phyloP scores from a whole-genome alignment of 2,329 filamentous ascomycete genomes.

The Monosporascus sp. region DNA sequence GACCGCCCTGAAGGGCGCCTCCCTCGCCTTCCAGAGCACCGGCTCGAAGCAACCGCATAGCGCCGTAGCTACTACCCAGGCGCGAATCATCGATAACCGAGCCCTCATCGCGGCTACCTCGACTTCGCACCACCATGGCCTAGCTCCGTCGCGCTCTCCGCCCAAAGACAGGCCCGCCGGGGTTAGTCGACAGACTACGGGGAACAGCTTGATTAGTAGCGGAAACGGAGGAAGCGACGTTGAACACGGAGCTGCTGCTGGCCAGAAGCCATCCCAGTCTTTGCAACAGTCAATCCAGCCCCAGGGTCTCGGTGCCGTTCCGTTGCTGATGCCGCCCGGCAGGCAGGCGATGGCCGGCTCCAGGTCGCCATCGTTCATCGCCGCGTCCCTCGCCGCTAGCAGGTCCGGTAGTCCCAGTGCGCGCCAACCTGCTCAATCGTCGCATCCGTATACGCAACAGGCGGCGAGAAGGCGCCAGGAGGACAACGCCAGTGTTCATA shows the following conservation, averaged over 20 bases:
- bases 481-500: slow-evolving; percentile 24
- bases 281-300: background rate
- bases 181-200: slow-evolving; percentile 34
- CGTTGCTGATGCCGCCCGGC: slow-evolving; percentile 9
- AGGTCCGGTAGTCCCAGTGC: slow-evolving; percentile 50
- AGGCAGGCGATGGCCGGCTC: slow-evolving; percentile 26
- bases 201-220: slow-evolving; percentile 23
- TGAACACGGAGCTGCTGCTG: slow-evolving; percentile 13
- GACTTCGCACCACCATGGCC: slow-evolving; percentile 27
- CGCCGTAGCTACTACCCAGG: slow-evolving; percentile 4
- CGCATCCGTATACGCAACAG: slow-evolving; percentile 16
- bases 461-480: slow-evolving; percentile 14
- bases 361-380: slow-evolving; percentile 55
- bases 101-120: slow-evolving; percentile 41
- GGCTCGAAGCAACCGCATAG: slow-evolving; percentile 10
- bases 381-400: slow-evolving; percentile 57
- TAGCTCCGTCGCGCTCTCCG: slow-evolving; percentile 13
- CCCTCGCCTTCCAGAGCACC: slow-evolving; percentile 46
- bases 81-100: slow-evolving; percentile 25
- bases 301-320: background rate
- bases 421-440: slow-evolving; percentile 24
- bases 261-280: background rate
- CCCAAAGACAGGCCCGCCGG: slow-evolving; percentile 8
- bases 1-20: slow-evolving; percentile 47
- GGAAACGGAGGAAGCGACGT: slow-evolving; percentile 9